Percentiles rank a stretch among this genome's conserved stretches.
Evolutionary conservation across 805 yeast genomes (phyloP).

Genomic region (Wickerhamomyces mucosus): DNA sequence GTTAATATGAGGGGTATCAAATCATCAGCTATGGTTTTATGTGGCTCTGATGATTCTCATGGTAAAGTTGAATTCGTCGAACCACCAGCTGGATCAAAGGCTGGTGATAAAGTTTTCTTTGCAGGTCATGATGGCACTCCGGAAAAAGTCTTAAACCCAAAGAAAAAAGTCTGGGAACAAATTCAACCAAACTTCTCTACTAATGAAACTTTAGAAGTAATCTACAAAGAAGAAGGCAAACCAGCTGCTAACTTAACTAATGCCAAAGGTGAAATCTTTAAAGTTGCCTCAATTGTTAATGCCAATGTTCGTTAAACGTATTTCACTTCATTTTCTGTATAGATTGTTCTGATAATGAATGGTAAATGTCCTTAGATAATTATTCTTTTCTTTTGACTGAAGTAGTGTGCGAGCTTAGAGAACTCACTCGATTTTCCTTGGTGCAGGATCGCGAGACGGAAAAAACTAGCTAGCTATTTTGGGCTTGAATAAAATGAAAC

Average conservation of each 20-base stretch:
- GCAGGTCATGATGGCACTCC: slow-evolving; percentile 87
- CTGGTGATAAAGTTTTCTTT: slow-evolving; percentile 95
- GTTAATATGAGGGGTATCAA: slow-evolving; percentile 97
- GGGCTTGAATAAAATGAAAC: too few species aligned
- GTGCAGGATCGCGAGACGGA: too few species aligned
- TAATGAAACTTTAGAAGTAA: slow-evolving; percentile 62
- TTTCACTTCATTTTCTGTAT: neutral
- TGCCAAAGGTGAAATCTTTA: slow-evolving; percentile 68
- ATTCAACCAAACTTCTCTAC: slow-evolving; percentile 89
- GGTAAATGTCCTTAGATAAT: too few species aligned
- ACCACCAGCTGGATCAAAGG: slow-evolving; percentile 86
- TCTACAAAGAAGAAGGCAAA: slow-evolving; percentile 72
- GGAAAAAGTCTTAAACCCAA: slow-evolving; percentile 88
- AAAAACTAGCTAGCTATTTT: too few species aligned
- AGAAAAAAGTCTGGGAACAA: slow-evolving; percentile 97
- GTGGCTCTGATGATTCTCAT: slow-evolving; percentile 70
- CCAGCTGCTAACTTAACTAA: slow-evolving; percentile 62
- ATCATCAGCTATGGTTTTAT: slow-evolving; percentile 93
- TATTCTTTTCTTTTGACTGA: too few species aligned
- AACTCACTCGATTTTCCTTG: too few species aligned
- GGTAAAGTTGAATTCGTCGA: slow-evolving; percentile 83
- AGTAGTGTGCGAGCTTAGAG: too few species aligned
- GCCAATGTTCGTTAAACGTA: slow-evolving; percentile 82
- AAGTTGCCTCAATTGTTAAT: slow-evolving; percentile 57
- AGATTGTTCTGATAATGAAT: neutral